phyloP scores from a whole-genome alignment of 176 grass and related monocot species.

The Tillandsia fasciculata region DNA sequence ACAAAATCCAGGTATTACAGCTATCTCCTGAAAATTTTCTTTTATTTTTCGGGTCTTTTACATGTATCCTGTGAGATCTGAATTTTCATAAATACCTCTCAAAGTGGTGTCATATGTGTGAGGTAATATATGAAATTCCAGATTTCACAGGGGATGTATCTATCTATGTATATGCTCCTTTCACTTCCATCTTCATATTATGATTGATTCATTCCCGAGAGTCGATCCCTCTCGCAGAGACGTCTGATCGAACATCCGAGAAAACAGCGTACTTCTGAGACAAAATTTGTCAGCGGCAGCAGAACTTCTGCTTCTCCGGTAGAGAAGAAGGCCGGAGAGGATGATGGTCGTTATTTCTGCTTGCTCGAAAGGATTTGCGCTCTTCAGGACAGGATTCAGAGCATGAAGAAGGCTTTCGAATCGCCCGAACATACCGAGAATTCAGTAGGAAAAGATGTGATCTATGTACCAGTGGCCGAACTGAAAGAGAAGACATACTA shows the following conservation, averaged over 20 bases:
- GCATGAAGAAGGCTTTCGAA: slow-evolving; percentile 44
- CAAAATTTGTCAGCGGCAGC: neutral
- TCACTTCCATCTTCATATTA: neutral
- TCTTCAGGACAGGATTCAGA: slow-evolving; percentile 51
- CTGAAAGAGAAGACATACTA: slow-evolving; percentile 43
- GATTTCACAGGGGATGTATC: slow-evolving; percentile 7
- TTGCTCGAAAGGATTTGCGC: slow-evolving; percentile 45
- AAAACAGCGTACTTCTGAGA: slow-evolving; percentile 9
- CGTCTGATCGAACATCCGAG: slow-evolving; percentile 9
- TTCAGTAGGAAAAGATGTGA: slow-evolving; percentile 27
- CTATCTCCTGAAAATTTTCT: neutral
- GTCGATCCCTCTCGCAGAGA: neutral
- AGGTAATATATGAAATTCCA: no score
- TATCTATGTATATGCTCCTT: neutral
- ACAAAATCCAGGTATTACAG: slow-evolving; percentile 33
- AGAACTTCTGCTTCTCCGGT: neutral
- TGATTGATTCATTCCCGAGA: neutral
- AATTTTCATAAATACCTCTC: slow-evolving; percentile 8
- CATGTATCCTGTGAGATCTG: neutral
- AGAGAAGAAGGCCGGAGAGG: slow-evolving; percentile 6
- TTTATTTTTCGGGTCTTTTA: no score
- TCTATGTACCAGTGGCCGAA: slow-evolving; percentile 57
- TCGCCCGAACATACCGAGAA: slow-evolving; percentile 13
- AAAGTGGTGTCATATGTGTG: no score
- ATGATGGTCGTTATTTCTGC: slow-evolving; percentile 44